Base-by-base conservation (phyloP, 176 grass and related monocot genomes). In the Avena atlantica region DNA sequence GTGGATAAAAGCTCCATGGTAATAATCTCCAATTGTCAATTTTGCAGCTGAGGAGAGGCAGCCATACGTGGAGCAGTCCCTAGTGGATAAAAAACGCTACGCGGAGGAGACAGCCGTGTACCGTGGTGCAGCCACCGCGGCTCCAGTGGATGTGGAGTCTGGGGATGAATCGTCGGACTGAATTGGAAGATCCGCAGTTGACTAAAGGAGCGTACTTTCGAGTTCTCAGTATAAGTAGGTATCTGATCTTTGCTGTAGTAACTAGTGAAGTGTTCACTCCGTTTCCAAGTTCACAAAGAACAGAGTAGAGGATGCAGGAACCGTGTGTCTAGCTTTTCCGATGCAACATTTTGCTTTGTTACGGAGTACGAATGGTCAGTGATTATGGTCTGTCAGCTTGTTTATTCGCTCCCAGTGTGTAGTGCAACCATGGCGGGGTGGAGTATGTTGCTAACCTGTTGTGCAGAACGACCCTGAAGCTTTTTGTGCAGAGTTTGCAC, bases 11-110 rank as follows among this genome's bases (percentile, higher is more conserved):
- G 7, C 10, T 75, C 12, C 4, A 1, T 29, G 44, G 3, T 78
- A 88, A 88, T 69, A 16, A 77, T 67, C 8, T 86, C 45, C 13
- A 14, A 24, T 21, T n/a, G 13, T 86, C 24, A 51, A 65, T 65
- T 70, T 70, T 65, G 74, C 60, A 97, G 94, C 85, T 5, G 94
- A 97, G 85, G 92, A 94, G 80, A 97, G 69, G 48, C 88, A 94
- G 17, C 91, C 91, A 21, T 94, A 86, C 15, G 25, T 94, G 19
- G 78, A 91, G 27, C 92, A 90, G 83, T 91, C 89, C 63, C 73
- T 89, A 60, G 90, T 78, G 13, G 94, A 97, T 51, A 86, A 89
- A 19, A 90, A 94, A 71, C 92, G 94, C 65, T 97, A 94, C 20
- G 89, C 81, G 27, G 88, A 97, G 17, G 91, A 93, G 81, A 87